Base-by-base conservation (phyloP, 176 grass and related monocot genomes). In the Carex parvula region DNA sequence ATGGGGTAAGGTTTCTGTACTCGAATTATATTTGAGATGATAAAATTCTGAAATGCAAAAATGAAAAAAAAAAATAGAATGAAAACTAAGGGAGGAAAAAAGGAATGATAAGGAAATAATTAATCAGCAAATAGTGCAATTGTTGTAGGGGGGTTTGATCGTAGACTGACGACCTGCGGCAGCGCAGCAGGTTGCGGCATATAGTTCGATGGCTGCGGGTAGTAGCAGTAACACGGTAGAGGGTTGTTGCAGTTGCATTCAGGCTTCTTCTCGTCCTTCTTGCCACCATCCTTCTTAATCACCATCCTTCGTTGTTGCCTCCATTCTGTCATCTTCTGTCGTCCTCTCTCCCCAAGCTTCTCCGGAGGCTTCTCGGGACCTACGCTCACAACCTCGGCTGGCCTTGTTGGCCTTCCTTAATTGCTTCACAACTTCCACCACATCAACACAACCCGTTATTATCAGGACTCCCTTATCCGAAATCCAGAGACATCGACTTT, bases 401-500 rank as follows among this genome's bases (percentile, higher is more conserved):
- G 11, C 44, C 75, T 85, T 2, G n/a, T 57, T 79, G 30, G 82
- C 88, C 88, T 89, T 92, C 9, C 81, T 73, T 52, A 94, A 85
- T 41, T 50, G 59, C 81, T 41, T 84, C 81, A 86, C 86, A 55
- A 94, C 81, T 63, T 62, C 22, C 12, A 84, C 72, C 48, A 87
- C 93, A 78, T 94, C 90, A 60, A 89, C 93, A 0, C 73, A 85
- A 2, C 93, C 90, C 13, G 87, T 59, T 79, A 94, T 87, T 15
- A 84, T 94, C 84, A 94, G 60, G 37, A 68, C 87, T 17, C 84
- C 66, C 74, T 89, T 91, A 7, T 90, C 88, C 0, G 37, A 82
- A n/a, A 72, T 94, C 93, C 82, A 92, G 21, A 75, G 41, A 33
- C 55, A 94, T 46, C 8, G 93, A 94, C 50, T 90, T 94, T 41